phyloP scores from a whole-genome alignment of 1,284 basidiomycete species.

The Erythrobasidium hasegawianum region DNA sequence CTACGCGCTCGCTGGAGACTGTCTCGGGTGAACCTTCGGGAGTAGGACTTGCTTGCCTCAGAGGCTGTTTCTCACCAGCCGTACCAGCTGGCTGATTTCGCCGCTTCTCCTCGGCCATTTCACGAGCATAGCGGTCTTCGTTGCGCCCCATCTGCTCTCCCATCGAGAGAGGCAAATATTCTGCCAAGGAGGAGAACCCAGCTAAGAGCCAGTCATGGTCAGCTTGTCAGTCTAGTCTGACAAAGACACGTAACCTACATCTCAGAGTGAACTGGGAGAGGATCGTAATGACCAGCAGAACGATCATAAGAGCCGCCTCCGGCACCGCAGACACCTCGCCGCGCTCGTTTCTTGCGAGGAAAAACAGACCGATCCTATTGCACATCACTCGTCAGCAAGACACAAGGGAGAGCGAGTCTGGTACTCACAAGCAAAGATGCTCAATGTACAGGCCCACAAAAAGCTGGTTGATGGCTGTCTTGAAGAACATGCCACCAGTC shows the following conservation, averaged over 20 bases:
- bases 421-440: constrained; percentile 60
- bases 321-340: constrained; percentile 59
- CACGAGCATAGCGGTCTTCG: constrained; percentile 24
- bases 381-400: background rate
- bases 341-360: constrained; percentile 64
- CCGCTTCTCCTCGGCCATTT: constrained; percentile 33
- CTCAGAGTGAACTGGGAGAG: constrained; percentile 49
- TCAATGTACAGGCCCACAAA: constrained; percentile 82
- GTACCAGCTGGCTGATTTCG: background rate
- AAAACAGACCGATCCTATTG: constrained; percentile 67
- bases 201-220: constrained; percentile 1
- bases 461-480: constrained; percentile 84
- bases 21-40: background rate
- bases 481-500: constrained; percentile 93
- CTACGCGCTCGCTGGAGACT: background rate
- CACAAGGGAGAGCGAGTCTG: background rate
- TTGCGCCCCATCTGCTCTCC: constrained; percentile 36
- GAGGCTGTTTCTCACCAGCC: background rate
- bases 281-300: constrained; percentile 70
- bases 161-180: constrained; percentile 49
- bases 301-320: constrained; percentile 65
- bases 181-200: constrained; percentile 59
- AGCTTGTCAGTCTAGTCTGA: background rate
- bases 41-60: background rate
- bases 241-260: constrained; percentile 43